Conservation (phyloP, 192 early-diverging fungal species). For the Linderina pennispora region DNA sequence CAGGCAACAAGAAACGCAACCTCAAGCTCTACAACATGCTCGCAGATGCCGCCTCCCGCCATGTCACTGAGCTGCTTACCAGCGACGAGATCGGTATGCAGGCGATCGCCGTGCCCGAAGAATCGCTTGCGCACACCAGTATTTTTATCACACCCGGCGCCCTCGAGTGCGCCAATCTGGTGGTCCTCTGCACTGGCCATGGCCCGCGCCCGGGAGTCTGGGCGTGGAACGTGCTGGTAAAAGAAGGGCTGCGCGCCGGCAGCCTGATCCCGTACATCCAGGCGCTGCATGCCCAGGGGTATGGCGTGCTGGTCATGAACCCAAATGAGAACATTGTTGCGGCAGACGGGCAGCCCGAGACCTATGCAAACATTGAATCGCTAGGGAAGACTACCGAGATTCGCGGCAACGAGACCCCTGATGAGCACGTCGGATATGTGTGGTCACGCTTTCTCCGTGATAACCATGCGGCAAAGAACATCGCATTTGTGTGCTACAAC, state of each 20-base stretch:
- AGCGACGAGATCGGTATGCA: slow-evolving; percentile 21
- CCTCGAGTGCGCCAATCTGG: slow-evolving; percentile 18
- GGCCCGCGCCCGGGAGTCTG: slow-evolving; percentile 24
- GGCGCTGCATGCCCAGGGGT: slow-evolving; percentile 8
- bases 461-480: slow-evolving; percentile 1
- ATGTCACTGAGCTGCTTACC: slow-evolving; percentile 13
- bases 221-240: slow-evolving; percentile 35
- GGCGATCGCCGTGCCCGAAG: slow-evolving; percentile 23
- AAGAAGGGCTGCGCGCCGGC: slow-evolving; percentile 17
- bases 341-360: slow-evolving; percentile 25
- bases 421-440: slow-evolving; percentile 41
- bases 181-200: slow-evolving; percentile 25
- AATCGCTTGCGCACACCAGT: slow-evolving; percentile 18
- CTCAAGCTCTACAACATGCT: slow-evolving; percentile 19
- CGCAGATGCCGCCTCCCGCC: slow-evolving; percentile 14
- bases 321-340: slow-evolving; percentile 41
- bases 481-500: slow-evolving; percentile 28
- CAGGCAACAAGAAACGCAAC: slow-evolving; percentile 6
- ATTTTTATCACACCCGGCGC: slow-evolving; percentile 31
- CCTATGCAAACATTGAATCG: slow-evolving; percentile 30
- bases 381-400: slow-evolving; percentile 8
- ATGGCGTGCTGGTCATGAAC: slow-evolving; percentile 38
- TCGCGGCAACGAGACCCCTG: slow-evolving; percentile 29
- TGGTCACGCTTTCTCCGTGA: slow-evolving; percentile 27
- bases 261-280: slow-evolving; percentile 22